Evolutionary conservation across 148 eudicot species (phyloP), one percentile per base, ranked within the genome.

Genomic region (Rhododendron williamsianum): DNA sequence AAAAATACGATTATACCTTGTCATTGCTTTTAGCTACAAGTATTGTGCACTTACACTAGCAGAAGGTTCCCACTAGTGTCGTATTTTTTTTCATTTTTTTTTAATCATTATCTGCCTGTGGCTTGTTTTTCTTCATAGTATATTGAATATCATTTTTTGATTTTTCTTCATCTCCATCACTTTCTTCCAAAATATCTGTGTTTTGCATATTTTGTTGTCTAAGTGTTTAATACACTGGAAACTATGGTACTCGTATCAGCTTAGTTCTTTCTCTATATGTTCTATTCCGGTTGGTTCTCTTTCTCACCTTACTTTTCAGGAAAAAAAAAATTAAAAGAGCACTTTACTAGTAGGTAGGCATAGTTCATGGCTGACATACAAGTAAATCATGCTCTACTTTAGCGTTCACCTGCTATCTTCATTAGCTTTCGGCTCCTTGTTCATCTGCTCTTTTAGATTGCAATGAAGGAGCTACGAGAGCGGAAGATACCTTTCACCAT

Each of bases 401-500:
- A 10, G 8, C n/a, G 3, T 60, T 38, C 25, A 5, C 48, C 52
- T 19, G 35, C 11, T 27, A 35, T 21, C 13, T 25, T 76, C 30
- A 25, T 76, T 4, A 6, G 38, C 25, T 73, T 74, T 30, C 48
- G 30, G 6, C 48, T 7, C 9, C 16, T 45, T 84, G n/a, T 83
- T 38, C 25, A 25, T 23, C n/a, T 8, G 6, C 27, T 56, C 41
- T 51, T 79, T 84, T 81, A 97, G 99, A 97, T 97, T 91, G 98
- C 99, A 36, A 97, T 97, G 99, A 97, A 97, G 91, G 98, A 97
- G 85, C 95, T 97, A 19, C 93, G 98, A 33, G 86, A 95, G 87
- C 90, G 94, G 83, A 97, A 97, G 90, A 95, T 97, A 73, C 99
- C 99, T 63, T 97, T 97, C 85, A 97, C 99, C 81, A 97, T 97